phyloP scores from a whole-genome alignment of 306 rosid species.

The Dryas alaskensis region DNA sequence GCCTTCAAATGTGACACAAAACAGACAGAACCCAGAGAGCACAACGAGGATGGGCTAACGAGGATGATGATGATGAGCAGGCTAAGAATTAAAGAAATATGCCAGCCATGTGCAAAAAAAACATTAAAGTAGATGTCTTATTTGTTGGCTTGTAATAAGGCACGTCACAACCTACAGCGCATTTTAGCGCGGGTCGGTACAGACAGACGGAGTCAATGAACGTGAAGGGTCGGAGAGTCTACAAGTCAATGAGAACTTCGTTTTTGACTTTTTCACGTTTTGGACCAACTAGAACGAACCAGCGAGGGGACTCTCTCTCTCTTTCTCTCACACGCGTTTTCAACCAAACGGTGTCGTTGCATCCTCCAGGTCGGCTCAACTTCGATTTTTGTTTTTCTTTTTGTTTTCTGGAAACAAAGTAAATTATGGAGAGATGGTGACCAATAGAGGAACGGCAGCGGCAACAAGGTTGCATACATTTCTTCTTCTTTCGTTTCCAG shows the following conservation, averaged over 20 bases:
- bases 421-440: no score
- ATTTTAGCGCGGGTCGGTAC: neutral
- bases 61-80: neutral
- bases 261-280: neutral
- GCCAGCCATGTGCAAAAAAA: neutral
- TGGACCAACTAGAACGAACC: neutral
- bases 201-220: neutral
- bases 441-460: no score
- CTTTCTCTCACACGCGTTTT: neutral
- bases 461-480: no score
- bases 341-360: neutral
- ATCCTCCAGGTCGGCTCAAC: no score
- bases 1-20: neutral
- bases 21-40: slow-evolving; percentile 14
- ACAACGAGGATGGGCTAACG: neutral
- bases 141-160: neutral
- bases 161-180: slow-evolving; percentile 2
- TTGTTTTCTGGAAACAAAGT: no score
- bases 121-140: neutral
- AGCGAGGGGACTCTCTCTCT: no score
- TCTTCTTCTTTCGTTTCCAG: no score
- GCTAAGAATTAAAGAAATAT: no score
- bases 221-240: neutral
- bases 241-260: neutral
- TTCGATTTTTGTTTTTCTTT: no score